phyloP scores from a whole-genome alignment of 495 filamentous ascomycete genomes.

The Podospora conica region DNA sequence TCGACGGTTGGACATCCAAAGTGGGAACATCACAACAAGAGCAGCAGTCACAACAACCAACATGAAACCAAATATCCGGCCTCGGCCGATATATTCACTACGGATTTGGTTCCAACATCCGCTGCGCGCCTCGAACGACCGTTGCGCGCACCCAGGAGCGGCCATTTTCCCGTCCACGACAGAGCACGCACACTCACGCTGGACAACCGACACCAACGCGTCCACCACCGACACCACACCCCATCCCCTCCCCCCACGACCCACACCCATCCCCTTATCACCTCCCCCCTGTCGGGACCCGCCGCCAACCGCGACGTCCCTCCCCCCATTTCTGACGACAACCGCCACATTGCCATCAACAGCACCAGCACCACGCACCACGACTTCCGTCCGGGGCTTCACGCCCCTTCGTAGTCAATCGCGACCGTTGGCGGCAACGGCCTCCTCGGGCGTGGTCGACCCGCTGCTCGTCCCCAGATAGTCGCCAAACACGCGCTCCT shows the following conservation, averaged over 20 bases:
- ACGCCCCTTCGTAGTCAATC: constrained; percentile 40
- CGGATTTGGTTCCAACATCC: neutral
- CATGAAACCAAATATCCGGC: neutral
- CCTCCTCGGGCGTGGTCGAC: neutral
- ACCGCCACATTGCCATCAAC: neutral
- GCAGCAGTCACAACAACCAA: neutral
- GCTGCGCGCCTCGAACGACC: neutral
- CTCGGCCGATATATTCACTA: neutral
- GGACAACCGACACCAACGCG: neutral
- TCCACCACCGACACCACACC: neutral
- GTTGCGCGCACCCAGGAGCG: neutral
- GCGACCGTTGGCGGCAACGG: constrained; percentile 11
- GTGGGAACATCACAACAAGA: no score
- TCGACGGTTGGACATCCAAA: no score
- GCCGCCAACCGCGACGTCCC: neutral
- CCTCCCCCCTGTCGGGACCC: neutral
- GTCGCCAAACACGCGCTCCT: constrained; percentile 35
- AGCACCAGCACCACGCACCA: neutral
- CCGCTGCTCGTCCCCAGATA: constrained; percentile 21
- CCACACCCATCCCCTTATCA: neutral
- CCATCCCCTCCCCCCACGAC: neutral
- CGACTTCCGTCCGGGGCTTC: constrained; percentile 27
- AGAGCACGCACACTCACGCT: neutral
- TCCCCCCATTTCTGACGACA: neutral
- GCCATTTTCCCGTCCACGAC: neutral